A percentile compares a stretch with the other conserved stretches of the same genome.
Evolutionary conservation across 306 rosid genomes (phyloP).

Genomic region (Pterocarpus santalinus): DNA sequence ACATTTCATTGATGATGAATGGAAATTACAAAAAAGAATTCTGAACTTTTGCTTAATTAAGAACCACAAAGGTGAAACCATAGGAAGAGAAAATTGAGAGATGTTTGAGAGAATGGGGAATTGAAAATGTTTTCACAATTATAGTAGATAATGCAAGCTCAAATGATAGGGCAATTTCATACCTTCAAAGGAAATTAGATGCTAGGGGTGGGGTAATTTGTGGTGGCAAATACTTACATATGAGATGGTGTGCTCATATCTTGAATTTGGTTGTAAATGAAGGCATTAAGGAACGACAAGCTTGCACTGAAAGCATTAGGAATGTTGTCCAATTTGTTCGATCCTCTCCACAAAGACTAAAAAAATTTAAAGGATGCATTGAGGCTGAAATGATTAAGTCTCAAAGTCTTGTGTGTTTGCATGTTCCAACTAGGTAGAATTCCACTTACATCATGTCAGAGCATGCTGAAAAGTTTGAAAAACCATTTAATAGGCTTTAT

Average conservation of each 20-base stretch:
- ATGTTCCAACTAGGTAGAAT: constrained; percentile 1
- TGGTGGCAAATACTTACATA: constrained; percentile 2
- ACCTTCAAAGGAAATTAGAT: constrained; percentile 1
- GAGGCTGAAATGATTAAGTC: background rate
- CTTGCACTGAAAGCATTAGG: background rate
- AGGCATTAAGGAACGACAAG: background rate
- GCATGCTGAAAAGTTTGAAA: constrained; percentile 7
- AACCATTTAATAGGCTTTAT: background rate
- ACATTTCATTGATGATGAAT: constrained; percentile 10
- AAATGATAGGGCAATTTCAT: constrained; percentile 4
- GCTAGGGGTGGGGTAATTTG: background rate
- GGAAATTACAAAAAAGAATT: constrained; percentile 2
- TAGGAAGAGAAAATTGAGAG: constrained; percentile 9
- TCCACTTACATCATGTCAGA: background rate
- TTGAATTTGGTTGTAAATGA: constrained; percentile 1
- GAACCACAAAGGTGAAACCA: constrained; percentile 5
- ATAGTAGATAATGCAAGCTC: constrained; percentile 4
- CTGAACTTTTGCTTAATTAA: background rate
- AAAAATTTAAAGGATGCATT: background rate
- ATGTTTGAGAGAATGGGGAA: background rate
- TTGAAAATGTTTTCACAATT: background rate
- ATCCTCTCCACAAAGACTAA: background rate
- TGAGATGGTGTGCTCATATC: background rate
- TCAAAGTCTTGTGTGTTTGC: background rate
- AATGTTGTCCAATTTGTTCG: constrained; percentile 3